A percentile compares a stretch with the other conserved stretches of the same genome.
phyloP scores from a whole-genome alignment of 2,329 filamentous ascomycete genomes.

The Neoarthrinium moseri region DNA sequence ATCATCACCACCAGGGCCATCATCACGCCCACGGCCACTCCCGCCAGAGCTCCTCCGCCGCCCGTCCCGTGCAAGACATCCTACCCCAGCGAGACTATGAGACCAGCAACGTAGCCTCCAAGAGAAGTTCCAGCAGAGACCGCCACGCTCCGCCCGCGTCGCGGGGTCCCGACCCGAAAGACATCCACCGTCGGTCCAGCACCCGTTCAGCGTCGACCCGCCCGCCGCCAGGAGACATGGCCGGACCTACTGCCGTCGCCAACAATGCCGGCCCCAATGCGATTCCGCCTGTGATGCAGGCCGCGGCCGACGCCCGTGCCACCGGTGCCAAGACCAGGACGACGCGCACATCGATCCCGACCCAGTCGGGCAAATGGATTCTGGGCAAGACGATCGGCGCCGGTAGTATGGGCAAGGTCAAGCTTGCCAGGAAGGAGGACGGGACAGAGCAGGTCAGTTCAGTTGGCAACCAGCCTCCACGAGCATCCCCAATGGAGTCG shows the following conservation, averaged over 20 bases:
- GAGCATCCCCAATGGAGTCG: background rate
- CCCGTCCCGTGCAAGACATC: conserved; percentile 41
- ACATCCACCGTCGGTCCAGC: conserved; percentile 48
- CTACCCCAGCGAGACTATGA: conserved; percentile 70
- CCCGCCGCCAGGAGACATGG: conserved; percentile 45
- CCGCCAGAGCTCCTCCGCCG: conserved; percentile 33
- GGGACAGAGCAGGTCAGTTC: conserved; percentile 84
- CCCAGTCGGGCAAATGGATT: conserved; percentile 88
- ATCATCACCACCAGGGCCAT: conserved; percentile 32
- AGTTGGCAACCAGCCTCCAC: too few relatives aligned
- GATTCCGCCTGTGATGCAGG: conserved; percentile 44
- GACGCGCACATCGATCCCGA: conserved; percentile 80
- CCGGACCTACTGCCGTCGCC: conserved; percentile 46
- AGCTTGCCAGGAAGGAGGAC: conserved; percentile 87
- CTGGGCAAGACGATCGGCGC: conserved; percentile 96
- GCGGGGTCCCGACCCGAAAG: conserved; percentile 54
- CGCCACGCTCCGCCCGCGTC: conserved; percentile 45
- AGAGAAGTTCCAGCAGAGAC: conserved; percentile 67
- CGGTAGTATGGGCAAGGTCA: conserved; percentile 98
- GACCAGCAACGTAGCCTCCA: conserved; percentile 62
- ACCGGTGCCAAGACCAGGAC: conserved; percentile 51
- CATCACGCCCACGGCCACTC: conserved; percentile 34
- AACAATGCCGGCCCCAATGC: conserved; percentile 54
- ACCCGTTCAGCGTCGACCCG: conserved; percentile 43
- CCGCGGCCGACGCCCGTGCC: conserved; percentile 44